A percentile compares a stretch with the other conserved stretches of the same genome.
Conservation (phyloP, 2,329 filamentous ascomycete genomes). For the Colletotrichum sp. region DNA sequence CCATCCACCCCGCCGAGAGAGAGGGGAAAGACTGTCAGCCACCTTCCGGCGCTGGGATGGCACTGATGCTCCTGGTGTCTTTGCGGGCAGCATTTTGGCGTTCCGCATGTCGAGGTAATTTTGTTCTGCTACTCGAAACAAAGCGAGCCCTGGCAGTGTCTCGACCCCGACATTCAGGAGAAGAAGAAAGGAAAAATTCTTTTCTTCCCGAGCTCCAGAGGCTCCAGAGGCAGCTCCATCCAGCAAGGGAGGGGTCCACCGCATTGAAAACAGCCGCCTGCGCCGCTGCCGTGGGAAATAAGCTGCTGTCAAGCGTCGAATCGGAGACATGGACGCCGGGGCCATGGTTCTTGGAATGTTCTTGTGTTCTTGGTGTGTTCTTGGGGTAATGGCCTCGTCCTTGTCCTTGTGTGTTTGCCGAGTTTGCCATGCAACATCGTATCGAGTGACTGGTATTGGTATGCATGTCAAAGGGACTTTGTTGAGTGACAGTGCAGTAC, state of each 20-base stretch:
- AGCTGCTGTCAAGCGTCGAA: conserved; percentile 14
- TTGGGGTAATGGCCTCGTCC: neutral
- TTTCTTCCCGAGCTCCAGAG: neutral
- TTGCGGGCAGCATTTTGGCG: conserved; percentile 1
- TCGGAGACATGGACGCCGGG: neutral
- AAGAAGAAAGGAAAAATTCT: neutral
- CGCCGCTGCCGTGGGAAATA: conserved; percentile 11
- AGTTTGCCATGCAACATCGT: neutral
- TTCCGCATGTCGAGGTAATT: conserved; percentile 13
- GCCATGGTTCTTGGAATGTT: neutral
- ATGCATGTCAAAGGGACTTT: neutral
- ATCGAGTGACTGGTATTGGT: neutral
- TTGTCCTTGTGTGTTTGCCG: neutral
- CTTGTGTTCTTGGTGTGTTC: neutral
- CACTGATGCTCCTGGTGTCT: neutral
- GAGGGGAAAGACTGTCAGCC: neutral
- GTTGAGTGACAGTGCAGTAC: neutral
- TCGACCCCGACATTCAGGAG: conserved; percentile 7
- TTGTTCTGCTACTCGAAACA: conserved; percentile 14
- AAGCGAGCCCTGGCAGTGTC: conserved; percentile 16
- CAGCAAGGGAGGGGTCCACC: neutral
- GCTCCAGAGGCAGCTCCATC: neutral
- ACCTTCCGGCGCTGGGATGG: conserved; percentile 4
- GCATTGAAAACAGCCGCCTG: conserved; percentile 4
- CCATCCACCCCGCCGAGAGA: neutral